Conservation (phyloP, 208 protist genomes). For the Leishmania lainsoni region DNA sequence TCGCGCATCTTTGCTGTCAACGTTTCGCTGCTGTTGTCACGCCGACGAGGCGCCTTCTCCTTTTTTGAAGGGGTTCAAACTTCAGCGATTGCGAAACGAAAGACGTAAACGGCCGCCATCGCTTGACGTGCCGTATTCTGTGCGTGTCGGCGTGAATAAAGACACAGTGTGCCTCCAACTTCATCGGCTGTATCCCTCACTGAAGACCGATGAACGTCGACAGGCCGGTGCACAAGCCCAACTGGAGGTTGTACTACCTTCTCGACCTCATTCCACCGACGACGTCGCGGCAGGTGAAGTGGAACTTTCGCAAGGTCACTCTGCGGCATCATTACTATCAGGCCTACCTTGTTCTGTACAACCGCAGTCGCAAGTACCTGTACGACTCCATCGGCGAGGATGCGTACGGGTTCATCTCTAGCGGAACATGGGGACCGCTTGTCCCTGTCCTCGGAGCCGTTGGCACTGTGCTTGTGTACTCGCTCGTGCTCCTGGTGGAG, state of each 20-base stretch:
- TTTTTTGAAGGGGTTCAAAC: background rate
- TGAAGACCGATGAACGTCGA: slow-evolving; percentile 33
- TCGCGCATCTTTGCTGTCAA: too few relatives aligned
- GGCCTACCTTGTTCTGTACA: slow-evolving; percentile 84
- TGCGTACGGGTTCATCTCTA: slow-evolving; percentile 80
- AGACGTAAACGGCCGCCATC: background rate
- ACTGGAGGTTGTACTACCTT: slow-evolving; percentile 88
- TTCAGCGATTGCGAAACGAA: background rate
- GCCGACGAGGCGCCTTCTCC: too few relatives aligned
- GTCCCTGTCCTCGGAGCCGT: slow-evolving; percentile 61
- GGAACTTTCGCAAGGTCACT: slow-evolving; percentile 85
- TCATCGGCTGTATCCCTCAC: background rate
- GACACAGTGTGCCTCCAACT: background rate
- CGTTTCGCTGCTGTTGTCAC: too few relatives aligned
- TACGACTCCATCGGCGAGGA: slow-evolving; percentile 86
- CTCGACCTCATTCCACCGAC: slow-evolving; percentile 73
- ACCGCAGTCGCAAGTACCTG: slow-evolving; percentile 74
- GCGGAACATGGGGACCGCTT: slow-evolving; percentile 87
- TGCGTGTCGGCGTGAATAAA: background rate
- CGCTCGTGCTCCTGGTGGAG: slow-evolving; percentile 54
- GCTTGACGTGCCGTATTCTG: background rate
- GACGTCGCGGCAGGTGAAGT: slow-evolving; percentile 81
- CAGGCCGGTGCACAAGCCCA: slow-evolving; percentile 39
- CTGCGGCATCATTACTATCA: slow-evolving; percentile 90
- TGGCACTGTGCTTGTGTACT: slow-evolving; percentile 64